Base-by-base conservation (phyloP, 306 rosid species). In the Vigna hirtella region DNA sequence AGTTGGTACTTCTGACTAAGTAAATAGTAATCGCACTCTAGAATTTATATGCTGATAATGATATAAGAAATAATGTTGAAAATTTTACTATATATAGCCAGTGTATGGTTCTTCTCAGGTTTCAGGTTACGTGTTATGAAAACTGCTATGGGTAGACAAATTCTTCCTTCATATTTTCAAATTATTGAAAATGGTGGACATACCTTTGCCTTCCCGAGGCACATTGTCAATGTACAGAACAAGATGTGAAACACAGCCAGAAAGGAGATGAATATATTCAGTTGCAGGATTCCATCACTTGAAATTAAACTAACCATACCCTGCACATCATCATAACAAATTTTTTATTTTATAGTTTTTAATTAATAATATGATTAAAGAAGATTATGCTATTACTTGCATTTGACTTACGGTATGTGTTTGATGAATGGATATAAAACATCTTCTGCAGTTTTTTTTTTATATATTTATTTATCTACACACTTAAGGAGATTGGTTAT, bases 171-270 rank as follows among this genome's bases (percentile, higher is more conserved):
- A 52, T 26, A 26, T 66, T 74, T 80, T 24, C 15, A 59, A 65
- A 67, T 2, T 72, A 75, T 58, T 66, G 80, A 67, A 81, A 11
- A 38, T 56, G 32, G 52, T 50, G 40, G 0, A 18, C 14, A 49
- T 78, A 91, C 96, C 96, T 89, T 91, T 57, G 93, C 91, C 72
- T 80, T 68, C 7, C 96, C 96, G 70, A 91, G 88, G 59, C 77
- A 79, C 90, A 91, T 91, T 7, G 96, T 91, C 16, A 91, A 69
- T 26, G 86, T 82, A 71, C 96, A 89, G 80, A 82, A 89, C 22
- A 89, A 53, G 43, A 91, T 88, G 78, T 91, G 93, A 81, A 87
- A 89, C 70, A 91, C 87, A 7, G 93, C 93, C 88, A 89, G 53
- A 51, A 89, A 68, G 0, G 91, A 81, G 73, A 91, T 83, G 80